Evolutionary conservation across 2,329 filamentous ascomycete genomes (phyloP), one percentile per base, ranked within the genome.

Genomic region (Venturia pyrina): DNA sequence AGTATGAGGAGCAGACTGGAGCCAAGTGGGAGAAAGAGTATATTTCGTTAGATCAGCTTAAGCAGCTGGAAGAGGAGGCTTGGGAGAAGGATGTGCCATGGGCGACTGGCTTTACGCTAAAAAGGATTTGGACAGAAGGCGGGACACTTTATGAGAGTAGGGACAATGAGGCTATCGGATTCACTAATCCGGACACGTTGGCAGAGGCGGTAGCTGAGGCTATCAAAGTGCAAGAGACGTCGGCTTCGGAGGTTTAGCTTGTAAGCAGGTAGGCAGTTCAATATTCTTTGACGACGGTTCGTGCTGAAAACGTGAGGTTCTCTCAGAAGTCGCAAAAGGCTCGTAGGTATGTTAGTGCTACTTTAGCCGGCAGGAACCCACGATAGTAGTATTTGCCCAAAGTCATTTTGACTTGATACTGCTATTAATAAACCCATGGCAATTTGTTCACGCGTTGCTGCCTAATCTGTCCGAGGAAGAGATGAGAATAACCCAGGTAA

Each of bases 81-180:
- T 89, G 86, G 84, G 79, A 79, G 19, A 77, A 79, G 43, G 79
- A 79, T 0, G 75, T 79, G 60, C 80, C 85, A 0, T 67, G 72
- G 21, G 86, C 86, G 0, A 85, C 84, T 0, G 69, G 77, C 1
- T 79, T 82, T 62, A 90, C 89, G 0, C 75, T 91, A 69, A 78
- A 86, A 59, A 78, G 89, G 21, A 91, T 91, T 63, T 91, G 89
- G 89, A 83, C 84, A 0, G 84, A 89, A 70, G 89, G 89, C 0
- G 86, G 87, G 1, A 91, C 89, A 0, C 73, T 91, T 59, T 91
- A 91, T 72, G 82, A 85, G 1, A 83, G 84, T 19, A 83, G 86
- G 65, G 88, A 90, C 72, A 91, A 91, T 70, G 81, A 79, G 40
- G 37, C 44, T 4, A 60, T 65, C 19, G 50, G 63, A n/a, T 65